A percentile compares a stretch with the other conserved stretches of the same genome.
Conservation (phyloP, 495 filamentous ascomycete species). For the Neurospora sp. region DNA sequence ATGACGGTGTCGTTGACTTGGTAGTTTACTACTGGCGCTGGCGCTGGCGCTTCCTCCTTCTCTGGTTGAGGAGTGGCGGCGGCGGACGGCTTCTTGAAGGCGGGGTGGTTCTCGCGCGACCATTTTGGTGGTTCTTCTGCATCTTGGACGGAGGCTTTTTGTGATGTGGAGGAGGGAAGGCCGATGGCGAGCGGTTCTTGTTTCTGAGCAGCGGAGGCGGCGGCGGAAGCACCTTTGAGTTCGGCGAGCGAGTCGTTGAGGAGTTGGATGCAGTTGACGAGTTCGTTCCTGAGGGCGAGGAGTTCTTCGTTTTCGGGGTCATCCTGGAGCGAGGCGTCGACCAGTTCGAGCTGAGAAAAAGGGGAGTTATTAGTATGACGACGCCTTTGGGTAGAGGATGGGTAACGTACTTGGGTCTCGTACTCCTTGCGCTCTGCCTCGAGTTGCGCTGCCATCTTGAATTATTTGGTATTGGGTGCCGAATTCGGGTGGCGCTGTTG, state of each 20-base stretch:
- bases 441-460: constrained; percentile 34
- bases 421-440: constrained; percentile 76
- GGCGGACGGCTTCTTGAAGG: constrained; percentile 47
- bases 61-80: constrained; percentile 27
- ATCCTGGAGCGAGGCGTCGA: constrained; percentile 63
- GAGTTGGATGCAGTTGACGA: constrained; percentile 73
- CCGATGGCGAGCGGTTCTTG: constrained; percentile 23
- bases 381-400: not conserved
- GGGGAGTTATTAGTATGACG: constrained; percentile 5
- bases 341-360: constrained; percentile 61
- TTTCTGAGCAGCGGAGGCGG: constrained; percentile 38
- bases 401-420: constrained; percentile 57
- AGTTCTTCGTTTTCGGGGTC: constrained; percentile 79
- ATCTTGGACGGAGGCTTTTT: constrained; percentile 22
- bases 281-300: constrained; percentile 65
- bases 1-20: constrained; percentile 83
- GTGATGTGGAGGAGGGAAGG: not conserved
- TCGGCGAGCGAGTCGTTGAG: constrained; percentile 73
- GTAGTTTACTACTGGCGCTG: constrained; percentile 38
- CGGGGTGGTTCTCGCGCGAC: constrained; percentile 62
- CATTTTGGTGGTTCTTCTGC: constrained; percentile 44
- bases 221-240: constrained; percentile 38
- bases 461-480: not conserved
- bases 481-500: not conserved
- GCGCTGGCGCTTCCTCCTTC: constrained; percentile 34